These are phyloP conservation scores for Gentiana macrophylla DNA, from an alignment of 257 asterid species.

Conservation along the genomic window DNA sequence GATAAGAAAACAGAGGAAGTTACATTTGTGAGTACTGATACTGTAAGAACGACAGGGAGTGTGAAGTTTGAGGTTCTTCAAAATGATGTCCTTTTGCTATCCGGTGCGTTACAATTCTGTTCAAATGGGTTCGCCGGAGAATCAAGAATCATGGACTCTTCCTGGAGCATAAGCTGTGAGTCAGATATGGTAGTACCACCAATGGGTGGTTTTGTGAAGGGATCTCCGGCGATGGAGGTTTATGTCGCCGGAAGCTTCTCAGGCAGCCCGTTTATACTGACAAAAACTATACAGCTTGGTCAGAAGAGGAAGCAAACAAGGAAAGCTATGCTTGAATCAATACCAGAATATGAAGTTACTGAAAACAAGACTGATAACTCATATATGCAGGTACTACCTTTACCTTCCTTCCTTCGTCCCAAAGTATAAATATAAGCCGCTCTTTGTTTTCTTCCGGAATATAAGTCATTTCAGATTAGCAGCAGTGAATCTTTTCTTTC, in stretches of 20 bases:
- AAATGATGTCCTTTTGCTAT: slow-evolving; percentile 30
- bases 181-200: slow-evolving; percentile 15
- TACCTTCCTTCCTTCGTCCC: too few species aligned
- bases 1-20: slow-evolving; percentile 52
- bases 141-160: slow-evolving; percentile 24
- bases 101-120: slow-evolving; percentile 39
- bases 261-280: slow-evolving; percentile 50
- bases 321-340: slow-evolving; percentile 50
- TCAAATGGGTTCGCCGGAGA: slow-evolving; percentile 21
- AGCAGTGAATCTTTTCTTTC: too few species aligned
- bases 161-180: slow-evolving; percentile 49
- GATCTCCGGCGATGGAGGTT: slow-evolving; percentile 49
- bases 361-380: slow-evolving; percentile 20
- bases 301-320: slow-evolving; percentile 42
- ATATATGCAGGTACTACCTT: slow-evolving; percentile 34
- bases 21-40: slow-evolving; percentile 60
- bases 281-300: slow-evolving; percentile 41
- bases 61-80: slow-evolving; percentile 52
- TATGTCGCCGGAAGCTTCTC: slow-evolving; percentile 59
- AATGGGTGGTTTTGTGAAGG: slow-evolving; percentile 25
- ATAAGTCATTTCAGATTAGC: too few species aligned
- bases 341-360: slow-evolving; percentile 49
- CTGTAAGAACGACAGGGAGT: slow-evolving; percentile 45
- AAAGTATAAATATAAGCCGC: too few species aligned
- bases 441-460: too few species aligned